Evolutionary conservation across 164 flowering plant genomes (phyloP).

Genomic region (Magnolia kwangsiensis): DNA sequence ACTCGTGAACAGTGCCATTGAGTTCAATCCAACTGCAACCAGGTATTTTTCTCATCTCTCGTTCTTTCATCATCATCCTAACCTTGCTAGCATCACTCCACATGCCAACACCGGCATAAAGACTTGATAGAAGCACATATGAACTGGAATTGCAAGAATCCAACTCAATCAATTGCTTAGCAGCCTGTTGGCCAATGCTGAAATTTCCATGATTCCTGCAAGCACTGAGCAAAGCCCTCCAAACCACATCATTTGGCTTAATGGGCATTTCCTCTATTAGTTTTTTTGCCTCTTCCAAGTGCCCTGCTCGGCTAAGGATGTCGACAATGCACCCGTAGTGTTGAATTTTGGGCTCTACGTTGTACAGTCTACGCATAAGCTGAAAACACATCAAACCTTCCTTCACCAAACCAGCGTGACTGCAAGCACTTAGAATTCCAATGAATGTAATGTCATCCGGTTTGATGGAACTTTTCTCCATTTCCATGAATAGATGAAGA

Average conservation of each 20-base stretch:
- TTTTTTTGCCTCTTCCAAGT: conserved; percentile 43
- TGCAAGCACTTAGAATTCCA: conserved; percentile 59
- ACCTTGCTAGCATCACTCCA: conserved; percentile 52
- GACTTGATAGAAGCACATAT: conserved; percentile 57
- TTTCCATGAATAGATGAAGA: conserved; percentile 49
- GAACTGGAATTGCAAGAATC: conserved; percentile 40
- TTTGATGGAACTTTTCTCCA: conserved; percentile 40
- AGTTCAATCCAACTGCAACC: conserved; percentile 75
- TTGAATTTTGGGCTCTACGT: conserved; percentile 53
- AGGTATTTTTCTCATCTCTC: conserved; percentile 43
- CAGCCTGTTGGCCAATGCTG: conserved; percentile 23
- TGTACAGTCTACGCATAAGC: conserved; percentile 52
- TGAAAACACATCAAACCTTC: conserved; percentile 64
- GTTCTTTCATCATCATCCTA: conserved; percentile 47
- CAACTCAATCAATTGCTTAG: conserved; percentile 33
- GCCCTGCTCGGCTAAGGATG: conserved; percentile 62
- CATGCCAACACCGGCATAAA: conserved; percentile 48
- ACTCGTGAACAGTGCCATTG: conserved; percentile 58
- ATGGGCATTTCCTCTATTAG: conserved; percentile 58
- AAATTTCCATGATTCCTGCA: conserved; percentile 19
- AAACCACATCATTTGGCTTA: conserved; percentile 57
- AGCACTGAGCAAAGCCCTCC: conserved; percentile 63
- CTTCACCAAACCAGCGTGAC: conserved; percentile 63
- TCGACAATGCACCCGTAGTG: conserved; percentile 80
- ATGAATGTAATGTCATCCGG: conserved; percentile 77